Evolutionary conservation across 352 stramenopile genomes (phyloP), one percentile per base, ranked within the genome.

Genomic region (Plasmopara halstedii): DNA sequence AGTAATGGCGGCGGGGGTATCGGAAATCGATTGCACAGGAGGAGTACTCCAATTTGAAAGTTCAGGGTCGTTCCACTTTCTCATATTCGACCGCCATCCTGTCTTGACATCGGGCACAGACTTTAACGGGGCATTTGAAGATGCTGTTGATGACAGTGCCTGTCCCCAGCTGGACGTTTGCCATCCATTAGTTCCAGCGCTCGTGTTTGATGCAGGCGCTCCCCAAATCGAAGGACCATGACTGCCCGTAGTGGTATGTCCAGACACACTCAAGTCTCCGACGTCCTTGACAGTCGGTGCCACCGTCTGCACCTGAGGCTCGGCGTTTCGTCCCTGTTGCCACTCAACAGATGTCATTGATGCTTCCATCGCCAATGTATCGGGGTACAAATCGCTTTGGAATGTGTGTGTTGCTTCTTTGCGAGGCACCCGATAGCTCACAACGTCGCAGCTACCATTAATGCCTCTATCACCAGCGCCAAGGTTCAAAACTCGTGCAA

Each of bases 341-440:
- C 77, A 91, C 32, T 84, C 58, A 1, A 43, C 38, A 5, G 62
- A 36, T 14, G 42, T 70, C 34, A 87, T 42, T 4, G 80, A 66
- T 2, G 76, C 35, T 43, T 49, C 59, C 29, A 47, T 21, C 2
- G 66, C 58, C 20, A 58, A 46, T 9, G 77, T 88, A 18, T 83
- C 58, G 0, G 77, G 80, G 57, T 82, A 91, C 63, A 91, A 65
- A 54, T 91, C 80, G 32, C 53, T 69, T 48, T 91, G 80, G 53
- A 89, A 91, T 37, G 71, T 56, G 34, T 69, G 73, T 9, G 40
- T 50, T 0, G 72, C 72, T 21, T 85, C 71, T 23, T 77, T 77
- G 6, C 80, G 70, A 22, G 80, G 80, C 22, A 91, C 73, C 4
- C 56, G 61, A 47, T 82, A 88, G 35, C 70, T 75, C 19, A 89